Evolutionary conservation across 176 grass and related monocot species (phyloP).

Genomic region (Oryza coarctata): DNA sequence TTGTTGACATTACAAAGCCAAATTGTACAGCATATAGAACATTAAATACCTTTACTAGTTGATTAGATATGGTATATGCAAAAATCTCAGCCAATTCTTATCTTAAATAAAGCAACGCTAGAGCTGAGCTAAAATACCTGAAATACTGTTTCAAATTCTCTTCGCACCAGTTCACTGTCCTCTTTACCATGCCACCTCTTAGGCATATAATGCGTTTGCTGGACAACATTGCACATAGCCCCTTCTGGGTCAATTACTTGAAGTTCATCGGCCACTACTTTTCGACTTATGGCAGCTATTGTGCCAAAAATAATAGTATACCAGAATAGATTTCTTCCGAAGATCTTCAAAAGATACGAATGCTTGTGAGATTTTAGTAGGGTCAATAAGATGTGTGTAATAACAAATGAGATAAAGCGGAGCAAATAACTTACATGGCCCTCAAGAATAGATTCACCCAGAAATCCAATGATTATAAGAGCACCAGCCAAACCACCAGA

Average conservation of each 20-base stretch:
- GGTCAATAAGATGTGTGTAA: neutral
- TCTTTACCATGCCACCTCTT: constrained; percentile 94
- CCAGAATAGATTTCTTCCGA: constrained; percentile 96
- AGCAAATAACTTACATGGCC: constrained; percentile 71
- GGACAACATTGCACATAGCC: constrained; percentile 73
- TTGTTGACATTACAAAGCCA: constrained; percentile 6
- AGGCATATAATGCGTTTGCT: constrained; percentile 95
- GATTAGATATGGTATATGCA: neutral
- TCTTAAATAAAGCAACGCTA: neutral
- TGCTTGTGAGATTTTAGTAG: constrained; percentile 13
- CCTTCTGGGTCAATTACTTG: constrained; percentile 96
- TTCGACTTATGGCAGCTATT: constrained; percentile 91
- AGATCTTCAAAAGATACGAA: constrained; percentile 51
- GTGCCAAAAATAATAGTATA: constrained; percentile 96
- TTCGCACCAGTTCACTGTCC: constrained; percentile 64
- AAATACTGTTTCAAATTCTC: constrained; percentile 91
- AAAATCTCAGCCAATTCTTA: neutral
- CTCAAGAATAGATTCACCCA: constrained; percentile 90
- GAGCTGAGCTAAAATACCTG: constrained; percentile 44
- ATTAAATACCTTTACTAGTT: neutral
- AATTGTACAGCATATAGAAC: neutral
- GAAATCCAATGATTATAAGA: constrained; percentile 85
- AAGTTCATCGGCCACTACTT: constrained; percentile 85
- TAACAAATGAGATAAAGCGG: neutral
- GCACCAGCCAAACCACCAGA: constrained; percentile 95